Conservation (phyloP, 192 early-diverging fungal genomes). For the Spinellus fusiger region DNA sequence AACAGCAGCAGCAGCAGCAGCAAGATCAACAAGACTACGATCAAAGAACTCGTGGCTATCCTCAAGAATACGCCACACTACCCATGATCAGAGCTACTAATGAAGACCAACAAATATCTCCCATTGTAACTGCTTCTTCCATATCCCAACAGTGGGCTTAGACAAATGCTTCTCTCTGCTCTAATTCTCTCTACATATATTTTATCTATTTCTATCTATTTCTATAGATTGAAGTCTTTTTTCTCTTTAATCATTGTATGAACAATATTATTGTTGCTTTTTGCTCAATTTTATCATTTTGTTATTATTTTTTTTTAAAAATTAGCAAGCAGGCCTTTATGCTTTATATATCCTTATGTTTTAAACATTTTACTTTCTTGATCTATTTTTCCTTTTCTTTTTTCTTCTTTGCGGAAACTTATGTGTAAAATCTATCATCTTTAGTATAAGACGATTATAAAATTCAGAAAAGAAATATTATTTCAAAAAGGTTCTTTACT, state of each 20-base stretch:
- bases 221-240: no score
- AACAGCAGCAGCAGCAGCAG: neutral
- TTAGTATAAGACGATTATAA: neutral
- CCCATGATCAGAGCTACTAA: conserved; percentile 16
- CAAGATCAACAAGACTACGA: conserved; percentile 7
- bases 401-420: neutral
- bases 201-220: no score
- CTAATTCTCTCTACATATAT: neutral
- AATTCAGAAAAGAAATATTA: no score
- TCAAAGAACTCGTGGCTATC: neutral
- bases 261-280: neutral
- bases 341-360: neutral
- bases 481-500: no score
- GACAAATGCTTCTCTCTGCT: neutral
- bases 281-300: neutral
- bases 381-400: neutral
- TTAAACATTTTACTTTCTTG: neutral
- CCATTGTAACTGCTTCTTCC: neutral
- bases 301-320: neutral
- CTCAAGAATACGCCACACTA: conserved; percentile 1
- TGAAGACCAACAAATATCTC: neutral
- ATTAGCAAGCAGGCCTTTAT: neutral
- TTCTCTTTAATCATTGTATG: no score
- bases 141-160: neutral
- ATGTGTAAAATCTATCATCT: neutral